Evolutionary conservation across 73 alveolate species (phyloP).

Genomic region (Loxodes magnus): DNA sequence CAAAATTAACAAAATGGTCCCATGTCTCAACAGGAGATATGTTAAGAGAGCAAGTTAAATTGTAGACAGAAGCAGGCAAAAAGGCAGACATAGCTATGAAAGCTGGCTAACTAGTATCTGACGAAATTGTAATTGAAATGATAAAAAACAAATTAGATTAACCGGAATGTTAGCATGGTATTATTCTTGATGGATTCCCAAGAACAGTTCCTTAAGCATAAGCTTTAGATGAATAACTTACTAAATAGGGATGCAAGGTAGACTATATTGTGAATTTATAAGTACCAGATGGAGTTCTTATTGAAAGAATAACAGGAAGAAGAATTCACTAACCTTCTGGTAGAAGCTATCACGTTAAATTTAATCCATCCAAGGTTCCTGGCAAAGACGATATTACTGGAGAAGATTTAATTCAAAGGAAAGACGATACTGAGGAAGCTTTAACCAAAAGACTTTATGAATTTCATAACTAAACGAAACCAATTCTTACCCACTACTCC

Average conservation of each 20-base stretch:
- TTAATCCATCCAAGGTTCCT: constrained; percentile 67
- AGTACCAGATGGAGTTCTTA: constrained; percentile 33
- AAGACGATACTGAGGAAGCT: constrained; percentile 72
- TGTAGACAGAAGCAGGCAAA: constrained; percentile 56
- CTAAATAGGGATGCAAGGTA: constrained; percentile 22
- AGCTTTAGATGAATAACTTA: constrained; percentile 62
- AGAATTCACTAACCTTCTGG: constrained; percentile 72
- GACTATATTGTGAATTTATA: constrained; percentile 40
- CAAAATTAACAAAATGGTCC: constrained; percentile 43
- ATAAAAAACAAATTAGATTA: constrained; percentile 68
- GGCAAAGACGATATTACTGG: constrained; percentile 70
- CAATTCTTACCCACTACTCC: constrained; percentile 62
- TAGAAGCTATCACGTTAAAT: constrained; percentile 65
- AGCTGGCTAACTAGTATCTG: constrained; percentile 85
- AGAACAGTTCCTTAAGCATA: constrained; percentile 73
- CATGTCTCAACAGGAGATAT: constrained; percentile 61
- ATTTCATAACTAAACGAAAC: constrained; percentile 56
- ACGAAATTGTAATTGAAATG: constrained; percentile 82
- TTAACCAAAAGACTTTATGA: constrained; percentile 48
- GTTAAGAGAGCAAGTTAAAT: constrained; percentile 43
- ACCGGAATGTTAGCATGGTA: constrained; percentile 87
- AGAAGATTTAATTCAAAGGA: constrained; percentile 60
- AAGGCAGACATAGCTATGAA: constrained; percentile 74
- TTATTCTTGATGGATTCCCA: constrained; percentile 92
- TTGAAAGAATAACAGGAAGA: constrained; percentile 76